Evolutionary conservation across 2,329 filamentous ascomycete species (phyloP), one percentile per base, ranked within the genome.

Genomic region (Alternaria sp.): DNA sequence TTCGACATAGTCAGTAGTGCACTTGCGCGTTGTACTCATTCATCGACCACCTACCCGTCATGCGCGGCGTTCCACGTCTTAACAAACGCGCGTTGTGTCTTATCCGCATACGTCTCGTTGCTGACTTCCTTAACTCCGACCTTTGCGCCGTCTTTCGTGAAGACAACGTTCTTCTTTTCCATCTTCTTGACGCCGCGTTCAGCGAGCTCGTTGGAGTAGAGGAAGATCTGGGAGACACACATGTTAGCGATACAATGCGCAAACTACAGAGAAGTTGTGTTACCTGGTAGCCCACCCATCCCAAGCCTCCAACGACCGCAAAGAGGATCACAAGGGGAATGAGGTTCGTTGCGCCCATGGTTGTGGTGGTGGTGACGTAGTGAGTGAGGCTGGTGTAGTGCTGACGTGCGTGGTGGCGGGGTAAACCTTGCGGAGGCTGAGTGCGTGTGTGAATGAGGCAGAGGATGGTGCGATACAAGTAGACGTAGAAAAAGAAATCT

Each of bases 131-230:
- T 90, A 63, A 94, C 85, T 50, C 89, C 89, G 45, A 94, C 90
- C 71, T 87, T 86, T 62, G 92, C 80, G 57, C 91, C 91, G 58
- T 93, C 91, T 76, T 91, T 92, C 40, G 89, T 90, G 78, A 93
- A 91, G 41, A 88, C 83, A 58, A 94, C 86, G 75, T 93, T 90
- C 81, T 90, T 91, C 81, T 87, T 87, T 76, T 89, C 88, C 86
- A 93, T 91, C 73, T 87, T 87, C 78, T 90, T 84, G 50, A 85
- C 86, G 48, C 90, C 90, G 60, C 86, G 84, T 61, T 87, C 82
- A 62, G 87, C 85, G 70, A 94, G 89, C 77, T 91, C 85, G 79
- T 83, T 84, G 57, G 86, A 84, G 79, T 88, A 88, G 56, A 90
- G 79, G 79, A 91, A 93, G 76, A 93, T 85, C 77, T 83, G 62